A percentile compares a stretch with the other conserved stretches of the same genome.
These are phyloP conservation scores for Botrytis cinerea DNA, from an alignment of 2,329 filamentous ascomycete genomes.

Conservation along the genomic window DNA sequence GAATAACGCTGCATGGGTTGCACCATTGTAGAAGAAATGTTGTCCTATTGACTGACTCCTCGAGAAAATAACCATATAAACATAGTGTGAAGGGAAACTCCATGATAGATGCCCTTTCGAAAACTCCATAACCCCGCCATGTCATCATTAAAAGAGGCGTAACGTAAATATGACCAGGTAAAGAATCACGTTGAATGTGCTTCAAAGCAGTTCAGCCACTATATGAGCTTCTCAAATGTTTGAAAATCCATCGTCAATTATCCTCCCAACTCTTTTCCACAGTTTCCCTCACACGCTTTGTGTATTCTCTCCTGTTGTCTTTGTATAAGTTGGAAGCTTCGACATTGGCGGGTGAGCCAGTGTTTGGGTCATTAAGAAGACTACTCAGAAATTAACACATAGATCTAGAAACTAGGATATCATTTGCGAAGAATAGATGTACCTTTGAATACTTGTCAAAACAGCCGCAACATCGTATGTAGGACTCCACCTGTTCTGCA, in stretches of 20 bases:
- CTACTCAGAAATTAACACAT: slow-evolving; percentile 52
- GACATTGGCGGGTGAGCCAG: slow-evolving; percentile 95
- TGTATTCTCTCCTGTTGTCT: slow-evolving; percentile 95
- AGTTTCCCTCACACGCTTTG: slow-evolving; percentile 90
- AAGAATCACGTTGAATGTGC: slow-evolving; percentile 9
- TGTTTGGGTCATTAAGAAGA: slow-evolving; percentile 96
- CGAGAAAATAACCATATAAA: neutral
- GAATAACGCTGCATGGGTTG: neutral
- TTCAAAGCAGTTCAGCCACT: slow-evolving; percentile 4
- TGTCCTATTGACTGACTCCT: slow-evolving; percentile 13
- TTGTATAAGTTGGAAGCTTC: slow-evolving; percentile 98
- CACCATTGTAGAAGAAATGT: neutral
- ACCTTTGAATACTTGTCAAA: slow-evolving; percentile 97
- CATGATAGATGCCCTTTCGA: slow-evolving; percentile 16
- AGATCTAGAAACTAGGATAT: neutral
- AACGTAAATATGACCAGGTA: slow-evolving; percentile 1
- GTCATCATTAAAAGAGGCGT: slow-evolving; percentile 15
- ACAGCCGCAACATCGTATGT: slow-evolving; percentile 98
- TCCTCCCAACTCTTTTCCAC: slow-evolving; percentile 99
- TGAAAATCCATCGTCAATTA: slow-evolving; percentile 44
- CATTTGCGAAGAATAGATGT: slow-evolving; percentile 30
- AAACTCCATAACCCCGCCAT: slow-evolving; percentile 20
- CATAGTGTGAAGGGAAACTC: slow-evolving; percentile 14
- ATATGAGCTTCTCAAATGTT: slow-evolving; percentile 5
- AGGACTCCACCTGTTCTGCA: slow-evolving; percentile 98